Conservation (phyloP, 169 alveolate species). For the Plasmodium cynomolgi region DNA sequence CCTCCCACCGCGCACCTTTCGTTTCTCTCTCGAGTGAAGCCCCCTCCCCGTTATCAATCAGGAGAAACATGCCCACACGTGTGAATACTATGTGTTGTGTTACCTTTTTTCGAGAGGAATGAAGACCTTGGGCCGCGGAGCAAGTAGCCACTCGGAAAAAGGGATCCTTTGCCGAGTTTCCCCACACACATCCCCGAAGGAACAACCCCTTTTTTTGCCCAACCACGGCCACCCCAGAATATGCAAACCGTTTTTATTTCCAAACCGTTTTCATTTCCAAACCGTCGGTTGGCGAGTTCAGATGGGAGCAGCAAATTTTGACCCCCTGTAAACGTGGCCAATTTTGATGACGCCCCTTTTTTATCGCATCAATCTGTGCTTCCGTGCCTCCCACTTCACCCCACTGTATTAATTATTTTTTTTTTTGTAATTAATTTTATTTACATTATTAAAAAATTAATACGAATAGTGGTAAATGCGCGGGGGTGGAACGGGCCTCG, state of each 20-base stretch:
- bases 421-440: constrained; percentile 45
- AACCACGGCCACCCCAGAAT: background rate
- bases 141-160: background rate
- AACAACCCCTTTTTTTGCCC: background rate
- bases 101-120: background rate
- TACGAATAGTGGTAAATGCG: background rate
- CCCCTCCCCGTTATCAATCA: background rate
- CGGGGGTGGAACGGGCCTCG: background rate
- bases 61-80: background rate
- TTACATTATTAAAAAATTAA: constrained; percentile 19
- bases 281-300: background rate
- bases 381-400: background rate
- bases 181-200: background rate
- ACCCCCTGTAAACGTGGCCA: background rate
- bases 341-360: constrained; percentile 12
- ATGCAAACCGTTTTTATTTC: background rate
- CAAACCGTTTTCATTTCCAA: background rate
- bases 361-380: background rate
- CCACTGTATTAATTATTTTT: constrained; percentile 13
- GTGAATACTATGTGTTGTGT: background rate
- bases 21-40: background rate
- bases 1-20: background rate
- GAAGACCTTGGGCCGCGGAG: background rate
- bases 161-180: background rate
- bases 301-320: background rate